Evolutionary conservation across 169 alveolate species (phyloP), one percentile per base, ranked within the genome.

Genomic region (Cystoisospora suis): DNA sequence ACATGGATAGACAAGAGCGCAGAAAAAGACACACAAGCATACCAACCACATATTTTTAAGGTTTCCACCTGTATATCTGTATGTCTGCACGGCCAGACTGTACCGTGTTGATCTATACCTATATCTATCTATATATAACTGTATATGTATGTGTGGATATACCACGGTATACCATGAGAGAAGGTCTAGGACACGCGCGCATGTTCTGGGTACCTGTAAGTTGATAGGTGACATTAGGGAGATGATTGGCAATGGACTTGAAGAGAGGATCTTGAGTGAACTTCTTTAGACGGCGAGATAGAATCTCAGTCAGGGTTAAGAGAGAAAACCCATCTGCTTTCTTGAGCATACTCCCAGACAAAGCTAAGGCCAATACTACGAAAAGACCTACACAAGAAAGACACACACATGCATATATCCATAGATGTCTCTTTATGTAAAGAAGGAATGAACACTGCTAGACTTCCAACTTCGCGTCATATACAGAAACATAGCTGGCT

Each of bases 201-300:
- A n/a, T n/a, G n/a, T n/a, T n/a, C n/a, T n/a, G n/a, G n/a, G n/a
- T 38, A 72, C 83, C 47, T 29, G 83, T 38, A 34, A 72, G 56
- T 38, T 72, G 83, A 34, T 72, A 40, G 38, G 42, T 27, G 29
- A 38, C 53, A 27, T 72, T 34, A 15, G 83, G 83, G 15, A 72
- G 56, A 5, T 72, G 83, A 9, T 38, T 46, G 0, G 83, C 83
- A 34, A 72, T 1, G 46, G 83, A n/a, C 56, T 34, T 3, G 83
- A 72, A 72, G 56, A 72, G 83, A 36, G 6, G 83, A 29, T 46
- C 58, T 4, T 72, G 15, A 56, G 38, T 34, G 83, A 15, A 46
- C 34, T 9, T 46, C 45, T 72, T 34, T 53, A 40, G 83, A 1
- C 56, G 83, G 38, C 83, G 83, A 72, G 83, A 72, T 23, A 72